A percentile compares a stretch with the other conserved stretches of the same genome.
Conservation (phyloP, 1,284 basidiomycete genomes). For the Leccinum angustisporum region DNA sequence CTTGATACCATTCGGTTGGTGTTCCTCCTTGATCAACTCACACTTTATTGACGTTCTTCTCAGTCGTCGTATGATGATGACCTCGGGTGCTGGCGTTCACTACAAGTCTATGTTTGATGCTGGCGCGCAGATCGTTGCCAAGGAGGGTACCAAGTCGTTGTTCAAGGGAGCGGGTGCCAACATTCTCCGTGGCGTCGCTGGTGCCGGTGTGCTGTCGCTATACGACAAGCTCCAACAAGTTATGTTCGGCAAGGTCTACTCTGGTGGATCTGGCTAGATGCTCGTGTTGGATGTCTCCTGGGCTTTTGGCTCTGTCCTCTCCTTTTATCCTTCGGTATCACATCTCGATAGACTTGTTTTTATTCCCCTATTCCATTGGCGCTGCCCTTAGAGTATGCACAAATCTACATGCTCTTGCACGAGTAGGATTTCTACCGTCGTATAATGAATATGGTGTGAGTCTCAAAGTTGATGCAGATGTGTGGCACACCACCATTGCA, state of each 20-base stretch:
- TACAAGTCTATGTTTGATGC: conserved; percentile 93
- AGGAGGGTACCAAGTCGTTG: conserved; percentile 88
- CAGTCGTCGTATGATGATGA: conserved; percentile 97
- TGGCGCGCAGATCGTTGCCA: conserved; percentile 80
- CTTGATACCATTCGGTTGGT: conserved; percentile 88
- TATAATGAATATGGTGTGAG: conserved; percentile 19
- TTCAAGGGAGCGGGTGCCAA: conserved; percentile 98
- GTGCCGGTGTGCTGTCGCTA: conserved; percentile 93
- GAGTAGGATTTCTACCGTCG: conserved; percentile 19
- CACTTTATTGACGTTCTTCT: conserved; percentile 17
- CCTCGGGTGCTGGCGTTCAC: conserved; percentile 79
- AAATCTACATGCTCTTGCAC: conserved; percentile 25
- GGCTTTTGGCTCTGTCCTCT: conserved; percentile 35
- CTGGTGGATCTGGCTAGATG: conserved; percentile 54
- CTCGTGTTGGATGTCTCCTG: conserved; percentile 14
- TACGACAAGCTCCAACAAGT: conserved; percentile 92
- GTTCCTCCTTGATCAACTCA: neutral
- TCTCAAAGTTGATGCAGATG: neutral
- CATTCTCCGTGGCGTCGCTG: conserved; percentile 97
- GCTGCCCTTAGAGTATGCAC: conserved; percentile 25
- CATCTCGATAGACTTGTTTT: conserved; percentile 37
- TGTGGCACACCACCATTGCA: neutral
- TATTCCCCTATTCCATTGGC: conserved; percentile 29
- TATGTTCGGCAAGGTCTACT: conserved; percentile 96
- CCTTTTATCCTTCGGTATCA: conserved; percentile 22